Evolutionary conservation across 208 protist genomes (phyloP).

Genomic region (Lotmaria passim): DNA sequence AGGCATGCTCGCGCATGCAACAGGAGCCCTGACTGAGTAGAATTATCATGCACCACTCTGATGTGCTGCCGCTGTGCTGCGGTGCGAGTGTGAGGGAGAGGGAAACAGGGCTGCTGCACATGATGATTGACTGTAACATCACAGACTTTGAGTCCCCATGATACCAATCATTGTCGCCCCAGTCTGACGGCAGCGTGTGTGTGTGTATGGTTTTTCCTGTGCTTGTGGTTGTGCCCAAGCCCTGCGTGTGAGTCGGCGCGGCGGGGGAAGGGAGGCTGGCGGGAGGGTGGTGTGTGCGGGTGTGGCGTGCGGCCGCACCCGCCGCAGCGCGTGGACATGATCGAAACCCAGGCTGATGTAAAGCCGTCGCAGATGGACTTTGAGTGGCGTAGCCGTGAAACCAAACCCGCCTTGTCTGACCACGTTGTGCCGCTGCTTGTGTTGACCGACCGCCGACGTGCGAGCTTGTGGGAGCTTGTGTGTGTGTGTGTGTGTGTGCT

Average conservation of each 20-base stretch:
- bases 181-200: slow-evolving; percentile 11
- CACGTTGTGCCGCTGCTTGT: neutral
- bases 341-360: slow-evolving; percentile 12
- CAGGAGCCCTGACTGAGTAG: slow-evolving; percentile 17
- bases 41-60: slow-evolving; percentile 4
- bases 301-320: neutral
- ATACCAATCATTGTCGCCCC: slow-evolving; percentile 20
- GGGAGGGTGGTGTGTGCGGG: neutral
- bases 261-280: no score
- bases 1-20: slow-evolving; percentile 14
- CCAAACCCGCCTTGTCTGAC: slow-evolving; percentile 5
- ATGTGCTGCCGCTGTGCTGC: neutral
- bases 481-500: neutral
- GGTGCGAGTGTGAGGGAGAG: no score
- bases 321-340: neutral
- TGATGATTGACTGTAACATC: slow-evolving; percentile 31
- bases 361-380: slow-evolving; percentile 7
- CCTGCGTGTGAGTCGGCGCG: no score
- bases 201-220: no score
- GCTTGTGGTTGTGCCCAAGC: no score
- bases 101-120: neutral
- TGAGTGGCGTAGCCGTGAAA: slow-evolving; percentile 6
- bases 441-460: neutral
- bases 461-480: neutral
- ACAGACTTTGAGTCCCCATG: slow-evolving; percentile 24